Evolutionary conservation across 1,284 basidiomycete genomes (phyloP), one percentile per base, ranked within the genome.

Genomic region (Papiliotrema nemorosa): DNA sequence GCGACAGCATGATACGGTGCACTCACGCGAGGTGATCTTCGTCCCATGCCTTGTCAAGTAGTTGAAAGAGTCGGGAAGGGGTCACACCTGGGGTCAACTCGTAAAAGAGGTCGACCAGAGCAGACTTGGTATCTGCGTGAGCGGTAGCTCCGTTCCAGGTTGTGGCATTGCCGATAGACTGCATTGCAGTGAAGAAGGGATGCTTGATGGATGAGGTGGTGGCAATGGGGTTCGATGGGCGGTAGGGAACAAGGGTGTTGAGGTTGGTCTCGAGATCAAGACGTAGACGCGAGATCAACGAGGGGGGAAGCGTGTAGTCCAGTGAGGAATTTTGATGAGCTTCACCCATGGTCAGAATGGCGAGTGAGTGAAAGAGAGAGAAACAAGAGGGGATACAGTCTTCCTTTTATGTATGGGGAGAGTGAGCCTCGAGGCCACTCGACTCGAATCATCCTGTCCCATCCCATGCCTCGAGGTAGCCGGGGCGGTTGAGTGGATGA

Each of bases 31-130:
- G 35, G 1, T 60, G 31, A 47, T 67, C 60, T 22, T 54, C 53
- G 12, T 33, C 45, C 60, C 59, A 66, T 3, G 64, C 62, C 10
- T 45, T 47, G 1, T 50, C 53, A 3, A 67, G 57, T 5, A 56
- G 49, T 5, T 52, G 41, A 22, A 47, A 54, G 4, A 63, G 38
- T 20, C 49, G 33, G 10, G 36, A 29, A 5, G 41, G 49, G 3
- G 20, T 16, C 3, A 57, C 48, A 3, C 60, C 59, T 1, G 60
- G 56, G 10, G 54, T 27, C 24, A 63, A 49, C 37, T 58, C 57
- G 45, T 56, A 47, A 50, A 66, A 64, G 2, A 66, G 42, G 42
- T 65, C 66, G 21, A 66, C 54, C 7, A 64, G 39, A 13, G 61
- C 47, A 3, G 53, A 52, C 18, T 36, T 25, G 20, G 61, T 62